Conservation (phyloP, 179 eudicot genomes). For the Heliamphora pulchella region DNA sequence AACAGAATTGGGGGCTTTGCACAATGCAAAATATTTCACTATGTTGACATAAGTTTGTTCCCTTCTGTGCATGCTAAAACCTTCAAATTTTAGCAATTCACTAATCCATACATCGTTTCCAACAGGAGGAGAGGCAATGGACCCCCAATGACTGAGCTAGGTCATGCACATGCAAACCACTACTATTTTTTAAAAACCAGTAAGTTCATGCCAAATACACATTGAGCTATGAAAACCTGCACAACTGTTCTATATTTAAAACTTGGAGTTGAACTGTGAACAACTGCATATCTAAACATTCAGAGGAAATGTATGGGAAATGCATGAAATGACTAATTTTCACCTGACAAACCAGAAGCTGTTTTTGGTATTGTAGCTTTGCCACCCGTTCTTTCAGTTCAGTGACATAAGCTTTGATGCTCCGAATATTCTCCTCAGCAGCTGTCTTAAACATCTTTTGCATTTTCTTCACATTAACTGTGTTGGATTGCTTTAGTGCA, state of each 20-base stretch:
- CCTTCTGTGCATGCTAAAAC: background rate
- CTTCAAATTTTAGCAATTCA: conserved; percentile 1
- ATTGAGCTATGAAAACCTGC: background rate
- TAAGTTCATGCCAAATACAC: background rate
- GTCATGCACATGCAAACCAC: background rate
- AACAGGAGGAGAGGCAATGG: background rate
- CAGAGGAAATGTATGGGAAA: background rate
- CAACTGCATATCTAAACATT: background rate
- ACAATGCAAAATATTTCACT: background rate
- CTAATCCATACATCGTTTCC: background rate
- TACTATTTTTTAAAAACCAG: background rate
- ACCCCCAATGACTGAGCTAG: background rate
- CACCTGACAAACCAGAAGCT: conserved; percentile 96
- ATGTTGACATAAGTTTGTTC: background rate
- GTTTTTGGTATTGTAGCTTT: conserved; percentile 95
- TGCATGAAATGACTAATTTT: conserved; percentile 12
- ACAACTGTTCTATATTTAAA: background rate
- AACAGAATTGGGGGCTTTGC: background rate
- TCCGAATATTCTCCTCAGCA: conserved; percentile 76
- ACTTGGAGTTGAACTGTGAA: background rate
- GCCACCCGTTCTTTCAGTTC: conserved; percentile 93
- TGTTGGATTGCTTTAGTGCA: conserved; percentile 37
- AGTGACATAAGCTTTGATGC: conserved; percentile 77
- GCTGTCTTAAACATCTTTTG: conserved; percentile 85
- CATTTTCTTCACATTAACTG: conserved; percentile 74